These are phyloP conservation scores for Scheffersomyces coipomensis DNA, from an alignment of 805 yeast genomes.

Conservation along the genomic window DNA sequence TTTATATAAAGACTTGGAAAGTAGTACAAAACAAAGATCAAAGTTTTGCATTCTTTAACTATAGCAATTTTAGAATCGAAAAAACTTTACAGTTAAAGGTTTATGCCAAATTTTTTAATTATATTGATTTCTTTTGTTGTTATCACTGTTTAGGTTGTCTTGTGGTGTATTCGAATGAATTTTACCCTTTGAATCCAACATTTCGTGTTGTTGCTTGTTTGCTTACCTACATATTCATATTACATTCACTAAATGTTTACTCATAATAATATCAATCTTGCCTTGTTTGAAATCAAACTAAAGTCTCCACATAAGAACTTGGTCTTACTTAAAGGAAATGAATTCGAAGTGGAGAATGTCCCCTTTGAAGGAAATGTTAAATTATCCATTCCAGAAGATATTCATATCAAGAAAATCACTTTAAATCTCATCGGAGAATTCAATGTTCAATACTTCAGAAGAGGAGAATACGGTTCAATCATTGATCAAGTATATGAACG, in stretches of 20 bases:
- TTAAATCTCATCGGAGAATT: constrained; percentile 43
- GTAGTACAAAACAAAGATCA: too few species aligned
- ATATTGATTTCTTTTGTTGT: too few species aligned
- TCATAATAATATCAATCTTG: constrained; percentile 15
- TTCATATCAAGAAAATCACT: constrained; percentile 37
- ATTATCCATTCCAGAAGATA: constrained; percentile 41
- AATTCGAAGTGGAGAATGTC: constrained; percentile 42
- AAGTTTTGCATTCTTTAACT: too few species aligned
- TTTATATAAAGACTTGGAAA: too few species aligned
- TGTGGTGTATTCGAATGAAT: too few species aligned
- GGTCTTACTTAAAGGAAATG: constrained; percentile 42
- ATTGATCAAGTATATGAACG: constrained; percentile 37
- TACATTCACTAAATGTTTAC: constrained; percentile 8
- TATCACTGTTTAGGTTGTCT: too few species aligned
- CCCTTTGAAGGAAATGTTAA: constrained; percentile 48
- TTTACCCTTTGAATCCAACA: too few species aligned
- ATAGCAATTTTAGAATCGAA: too few species aligned
- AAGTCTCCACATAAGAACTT: constrained; percentile 41
- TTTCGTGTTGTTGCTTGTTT: too few species aligned
- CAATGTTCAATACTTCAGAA: constrained; percentile 38
- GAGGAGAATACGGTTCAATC: constrained; percentile 24
- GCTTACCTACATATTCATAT: not conserved
- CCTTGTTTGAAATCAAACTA: constrained; percentile 37
- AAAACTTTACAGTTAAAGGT: too few species aligned
- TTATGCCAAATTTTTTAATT: too few species aligned